Evolutionary conservation across 805 yeast species (phyloP), one percentile per base, ranked within the genome.

Genomic region (Vanderwaltozyma tropicalis): DNA sequence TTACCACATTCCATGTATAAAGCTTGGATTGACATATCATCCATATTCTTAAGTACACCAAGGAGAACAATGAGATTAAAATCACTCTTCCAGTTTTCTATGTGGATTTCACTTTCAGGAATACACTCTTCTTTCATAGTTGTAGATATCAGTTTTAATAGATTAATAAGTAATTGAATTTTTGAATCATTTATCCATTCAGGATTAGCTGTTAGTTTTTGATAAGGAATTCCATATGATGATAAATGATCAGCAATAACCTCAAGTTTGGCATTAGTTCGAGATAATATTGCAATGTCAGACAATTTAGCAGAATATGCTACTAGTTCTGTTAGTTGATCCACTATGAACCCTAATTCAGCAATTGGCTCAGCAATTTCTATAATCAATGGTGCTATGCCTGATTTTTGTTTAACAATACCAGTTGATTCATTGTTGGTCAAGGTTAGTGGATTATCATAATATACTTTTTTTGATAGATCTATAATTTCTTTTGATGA

Each of bases 401-500:
- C 37, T 15, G 51, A 36, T 1, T 35, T 36, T n/a, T 39, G 35
- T 34, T 55, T 56, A 9, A 45, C 15, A 29, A 21, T 14, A 14
- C 11, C 14, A 35, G 21, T n/a, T 11, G 9, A n/a, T 2, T 14
- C 3, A 24, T 31, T 14, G 3, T 20, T 22, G 3, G n/a, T 21
- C 10, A 10, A 25, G 12, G 17, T 13, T 7, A n/a, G 16, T 5
- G 35, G 19, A 8, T 12, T 26, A 7, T 29, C 24, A 2, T 34
- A 32, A 13, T 31, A 10, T 4, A 38, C 24, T 20, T 28, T 21
- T 9, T 32, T 28, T 4, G 49, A 41, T 4, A 38, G 27, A 2
- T 62, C 45, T 15, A 76, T 52, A 3, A 80, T 68, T 37, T 75
- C 76, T 0, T 80, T 78, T 0, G 82, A 67, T 18, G 76, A 69